These are phyloP conservation scores for Spathaspora arborariae DNA, from an alignment of 805 yeast species.

Conservation along the genomic window DNA sequence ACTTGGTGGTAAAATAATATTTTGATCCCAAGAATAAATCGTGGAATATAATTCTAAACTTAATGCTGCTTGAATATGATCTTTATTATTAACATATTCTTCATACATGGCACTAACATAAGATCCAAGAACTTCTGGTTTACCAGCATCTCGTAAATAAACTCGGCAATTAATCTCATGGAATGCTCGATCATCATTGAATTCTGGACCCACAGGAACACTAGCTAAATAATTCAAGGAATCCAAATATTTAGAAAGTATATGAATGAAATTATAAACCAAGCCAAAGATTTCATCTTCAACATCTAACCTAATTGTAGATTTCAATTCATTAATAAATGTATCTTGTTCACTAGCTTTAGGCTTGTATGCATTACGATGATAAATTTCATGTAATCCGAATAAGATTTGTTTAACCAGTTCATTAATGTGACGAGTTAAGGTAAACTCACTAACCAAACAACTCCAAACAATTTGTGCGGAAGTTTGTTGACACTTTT, in stretches of 20 bases:
- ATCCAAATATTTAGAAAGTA: conserved; percentile 55
- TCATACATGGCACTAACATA: conserved; percentile 73
- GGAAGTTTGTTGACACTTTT: conserved; percentile 57
- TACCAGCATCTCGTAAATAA: conserved; percentile 70
- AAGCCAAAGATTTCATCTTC: conserved; percentile 61
- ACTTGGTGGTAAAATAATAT: conserved; percentile 50
- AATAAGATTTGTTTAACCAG: conserved; percentile 60
- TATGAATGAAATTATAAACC: conserved; percentile 46
- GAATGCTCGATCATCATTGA: conserved; percentile 81
- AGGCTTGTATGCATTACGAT: conserved; percentile 55
- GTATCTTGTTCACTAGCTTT: conserved; percentile 48
- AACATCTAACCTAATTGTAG: conserved; percentile 45
- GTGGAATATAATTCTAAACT: conserved; percentile 74
- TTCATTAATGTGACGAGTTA: conserved; percentile 54
- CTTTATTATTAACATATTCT: conserved; percentile 53
- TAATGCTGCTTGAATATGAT: conserved; percentile 78
- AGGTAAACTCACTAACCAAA: conserved; percentile 60
- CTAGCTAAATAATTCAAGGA: conserved; percentile 62
- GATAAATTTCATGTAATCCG: conserved; percentile 64
- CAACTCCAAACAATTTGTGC: conserved; percentile 68
- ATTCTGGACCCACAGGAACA: conserved; percentile 79
- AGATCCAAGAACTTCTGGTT: conserved; percentile 77
- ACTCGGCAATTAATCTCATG: conserved; percentile 73
- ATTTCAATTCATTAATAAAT: conserved; percentile 48
- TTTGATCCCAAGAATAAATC: conserved; percentile 71